These are phyloP conservation scores for Apiospora arundinis DNA, from an alignment of 2,329 filamentous ascomycete species.

Conservation along the genomic window DNA sequence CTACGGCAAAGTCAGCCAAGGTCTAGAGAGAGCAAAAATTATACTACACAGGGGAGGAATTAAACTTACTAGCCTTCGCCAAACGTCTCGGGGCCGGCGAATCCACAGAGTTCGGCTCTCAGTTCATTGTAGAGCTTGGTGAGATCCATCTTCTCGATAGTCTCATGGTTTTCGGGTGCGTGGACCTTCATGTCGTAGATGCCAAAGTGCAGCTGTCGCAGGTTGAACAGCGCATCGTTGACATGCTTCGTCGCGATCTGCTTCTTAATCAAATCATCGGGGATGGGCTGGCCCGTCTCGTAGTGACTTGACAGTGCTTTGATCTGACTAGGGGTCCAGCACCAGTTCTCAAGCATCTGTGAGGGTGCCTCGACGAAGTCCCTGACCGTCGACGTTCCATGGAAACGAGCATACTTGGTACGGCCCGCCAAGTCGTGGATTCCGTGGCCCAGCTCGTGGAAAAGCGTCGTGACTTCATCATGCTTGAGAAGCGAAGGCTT, in stretches of 20 bases:
- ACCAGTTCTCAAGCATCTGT: constrained; percentile 80
- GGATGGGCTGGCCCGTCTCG: constrained; percentile 71
- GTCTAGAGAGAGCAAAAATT: background rate
- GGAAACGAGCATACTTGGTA: constrained; percentile 69
- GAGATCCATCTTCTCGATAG: constrained; percentile 69
- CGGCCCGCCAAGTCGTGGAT: constrained; percentile 73
- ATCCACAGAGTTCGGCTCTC: constrained; percentile 72
- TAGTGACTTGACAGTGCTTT: constrained; percentile 76
- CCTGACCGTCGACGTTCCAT: constrained; percentile 69
- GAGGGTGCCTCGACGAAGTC: constrained; percentile 76
- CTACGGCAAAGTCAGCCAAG: constrained; percentile 40
- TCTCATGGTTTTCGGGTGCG: constrained; percentile 70
- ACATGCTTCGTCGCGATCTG: constrained; percentile 81
- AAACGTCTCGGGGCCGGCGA: constrained; percentile 75
- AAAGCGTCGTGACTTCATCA: constrained; percentile 81
- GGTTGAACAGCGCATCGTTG: constrained; percentile 79
- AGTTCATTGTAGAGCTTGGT: constrained; percentile 75
- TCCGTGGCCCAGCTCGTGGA: constrained; percentile 77
- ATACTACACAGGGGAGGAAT: background rate
- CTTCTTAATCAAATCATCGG: constrained; percentile 75
- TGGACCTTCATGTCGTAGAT: constrained; percentile 87
- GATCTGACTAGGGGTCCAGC: constrained; percentile 71
- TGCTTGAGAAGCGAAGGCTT: constrained; percentile 84
- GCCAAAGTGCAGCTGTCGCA: constrained; percentile 80
- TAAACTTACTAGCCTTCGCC: constrained; percentile 60